These are phyloP conservation scores for Yamadazyma siamensis DNA, from an alignment of 1,139 yeast species.

Conservation along the genomic window DNA sequence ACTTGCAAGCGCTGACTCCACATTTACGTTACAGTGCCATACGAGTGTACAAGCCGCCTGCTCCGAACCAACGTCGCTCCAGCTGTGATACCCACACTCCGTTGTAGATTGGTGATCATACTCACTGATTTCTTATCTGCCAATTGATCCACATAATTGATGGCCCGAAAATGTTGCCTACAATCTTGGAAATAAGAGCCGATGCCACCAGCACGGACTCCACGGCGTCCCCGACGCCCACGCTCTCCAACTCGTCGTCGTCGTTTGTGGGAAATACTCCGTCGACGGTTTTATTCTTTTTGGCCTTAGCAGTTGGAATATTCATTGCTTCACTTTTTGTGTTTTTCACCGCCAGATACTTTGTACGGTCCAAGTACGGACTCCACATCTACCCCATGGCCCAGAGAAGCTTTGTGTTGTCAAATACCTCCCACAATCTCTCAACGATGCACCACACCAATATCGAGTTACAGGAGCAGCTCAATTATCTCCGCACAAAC, in stretches of 20 bases:
- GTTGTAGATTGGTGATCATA: no score
- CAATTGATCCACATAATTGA: no score
- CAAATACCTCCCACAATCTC: slow-evolving; percentile 4
- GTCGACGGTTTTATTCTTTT: slow-evolving; percentile 58
- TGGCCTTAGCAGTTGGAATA: slow-evolving; percentile 63
- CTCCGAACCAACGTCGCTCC: no score
- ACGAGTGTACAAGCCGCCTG: no score
- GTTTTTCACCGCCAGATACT: slow-evolving; percentile 58
- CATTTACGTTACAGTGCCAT: no score
- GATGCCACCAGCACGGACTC: no score
- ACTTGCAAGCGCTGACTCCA: no score
- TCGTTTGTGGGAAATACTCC: slow-evolving; percentile 45
- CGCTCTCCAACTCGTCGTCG: slow-evolving; percentile 1
- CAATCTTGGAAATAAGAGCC: no score
- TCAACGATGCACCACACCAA: slow-evolving; percentile 15
- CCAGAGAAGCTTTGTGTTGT: slow-evolving; percentile 17
- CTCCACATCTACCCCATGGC: slow-evolving; percentile 45
- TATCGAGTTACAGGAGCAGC: slow-evolving; percentile 33
- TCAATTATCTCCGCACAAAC: slow-evolving; percentile 32
- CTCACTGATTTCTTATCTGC: no score
- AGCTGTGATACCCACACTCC: no score
- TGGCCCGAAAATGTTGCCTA: no score
- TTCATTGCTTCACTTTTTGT: slow-evolving; percentile 51
- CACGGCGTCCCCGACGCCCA: no score
- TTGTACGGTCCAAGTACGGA: slow-evolving; percentile 54